Evolutionary conservation across 2,329 filamentous ascomycete genomes (phyloP).

Genomic region (Huntiella abstrusa): DNA sequence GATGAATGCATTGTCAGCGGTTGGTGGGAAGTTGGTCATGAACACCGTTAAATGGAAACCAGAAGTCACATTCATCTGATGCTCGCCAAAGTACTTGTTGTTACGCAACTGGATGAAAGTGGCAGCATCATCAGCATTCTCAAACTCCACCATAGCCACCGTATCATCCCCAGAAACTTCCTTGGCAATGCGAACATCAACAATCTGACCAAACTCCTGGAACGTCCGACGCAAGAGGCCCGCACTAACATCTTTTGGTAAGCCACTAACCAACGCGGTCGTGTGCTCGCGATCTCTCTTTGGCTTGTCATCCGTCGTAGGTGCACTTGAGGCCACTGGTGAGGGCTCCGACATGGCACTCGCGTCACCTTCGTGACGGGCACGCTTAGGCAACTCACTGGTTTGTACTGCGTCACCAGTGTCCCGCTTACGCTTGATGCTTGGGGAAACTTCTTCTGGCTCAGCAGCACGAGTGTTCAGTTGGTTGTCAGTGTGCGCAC

Average conservation of each 20-base stretch:
- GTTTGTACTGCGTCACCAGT: conserved; percentile 19
- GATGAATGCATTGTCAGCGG: conserved; percentile 52
- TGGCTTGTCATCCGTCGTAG: conserved; percentile 17
- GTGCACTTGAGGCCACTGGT: neutral
- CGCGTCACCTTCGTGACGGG: conserved; percentile 19
- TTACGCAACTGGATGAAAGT: conserved; percentile 71
- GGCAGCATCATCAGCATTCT: conserved; percentile 57
- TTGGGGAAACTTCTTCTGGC: conserved; percentile 18
- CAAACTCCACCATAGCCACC: conserved; percentile 65
- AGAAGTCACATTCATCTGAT: conserved; percentile 52
- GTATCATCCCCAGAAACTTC: conserved; percentile 45
- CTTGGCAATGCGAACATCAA: conserved; percentile 49
- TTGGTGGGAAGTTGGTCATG: conserved; percentile 73
- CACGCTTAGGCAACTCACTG: neutral
- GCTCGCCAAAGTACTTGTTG: conserved; percentile 57
- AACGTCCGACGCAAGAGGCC: conserved; percentile 76
- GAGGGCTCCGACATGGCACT: neutral
- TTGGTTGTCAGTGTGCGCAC: neutral
- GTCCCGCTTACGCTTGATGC: conserved; percentile 59
- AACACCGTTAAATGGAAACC: conserved; percentile 69
- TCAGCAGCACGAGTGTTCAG: too few species aligned
- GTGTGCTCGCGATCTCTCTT: conserved; percentile 85
- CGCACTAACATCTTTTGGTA: conserved; percentile 52
- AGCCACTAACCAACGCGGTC: conserved; percentile 59
- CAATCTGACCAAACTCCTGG: conserved; percentile 71